A percentile compares a stretch with the other conserved stretches of the same genome.
Evolutionary conservation across 1,284 basidiomycete species (phyloP).

Genomic region (Ganoderma sinense): DNA sequence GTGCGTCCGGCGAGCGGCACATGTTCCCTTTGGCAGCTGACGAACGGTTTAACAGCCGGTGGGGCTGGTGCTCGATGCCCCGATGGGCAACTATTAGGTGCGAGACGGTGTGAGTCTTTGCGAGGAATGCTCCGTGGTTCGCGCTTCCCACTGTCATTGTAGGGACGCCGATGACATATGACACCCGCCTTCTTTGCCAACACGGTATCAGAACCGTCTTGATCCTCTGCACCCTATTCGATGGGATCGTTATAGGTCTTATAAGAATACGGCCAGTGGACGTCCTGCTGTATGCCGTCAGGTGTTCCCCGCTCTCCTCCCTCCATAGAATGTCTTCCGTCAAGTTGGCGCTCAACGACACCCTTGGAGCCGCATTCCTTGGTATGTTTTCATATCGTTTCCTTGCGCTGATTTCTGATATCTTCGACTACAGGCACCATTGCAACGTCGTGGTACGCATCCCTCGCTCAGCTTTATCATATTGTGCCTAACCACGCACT

Average conservation of each 20-base stretch:
- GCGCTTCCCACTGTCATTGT: slow-evolving; percentile 2
- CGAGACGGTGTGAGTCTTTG: neutral
- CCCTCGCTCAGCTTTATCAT: neutral
- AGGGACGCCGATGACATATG: neutral
- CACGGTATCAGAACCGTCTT: neutral
- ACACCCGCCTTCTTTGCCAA: neutral
- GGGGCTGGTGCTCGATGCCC: neutral
- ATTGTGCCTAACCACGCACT: neutral
- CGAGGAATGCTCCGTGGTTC: neutral
- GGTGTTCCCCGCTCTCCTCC: neutral
- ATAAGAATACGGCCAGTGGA: neutral
- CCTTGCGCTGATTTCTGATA: neutral
- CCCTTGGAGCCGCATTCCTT: slow-evolving; percentile 30
- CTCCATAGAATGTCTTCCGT: slow-evolving; percentile 12
- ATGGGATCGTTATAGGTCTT: neutral
- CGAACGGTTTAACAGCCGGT: neutral
- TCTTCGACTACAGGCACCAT: slow-evolving; percentile 17
- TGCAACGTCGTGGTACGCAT: slow-evolving; percentile 24
- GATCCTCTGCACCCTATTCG: neutral
- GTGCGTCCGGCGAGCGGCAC: neutral
- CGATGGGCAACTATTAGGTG: neutral
- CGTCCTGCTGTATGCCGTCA: neutral
- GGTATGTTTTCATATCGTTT: slow-evolving; percentile 10
- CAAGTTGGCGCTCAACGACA: slow-evolving; percentile 22
- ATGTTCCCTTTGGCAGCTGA: neutral